Evolutionary conservation across 176 grass and related monocot genomes (phyloP).

Genomic region (Hyparrhenia diplandra): DNA sequence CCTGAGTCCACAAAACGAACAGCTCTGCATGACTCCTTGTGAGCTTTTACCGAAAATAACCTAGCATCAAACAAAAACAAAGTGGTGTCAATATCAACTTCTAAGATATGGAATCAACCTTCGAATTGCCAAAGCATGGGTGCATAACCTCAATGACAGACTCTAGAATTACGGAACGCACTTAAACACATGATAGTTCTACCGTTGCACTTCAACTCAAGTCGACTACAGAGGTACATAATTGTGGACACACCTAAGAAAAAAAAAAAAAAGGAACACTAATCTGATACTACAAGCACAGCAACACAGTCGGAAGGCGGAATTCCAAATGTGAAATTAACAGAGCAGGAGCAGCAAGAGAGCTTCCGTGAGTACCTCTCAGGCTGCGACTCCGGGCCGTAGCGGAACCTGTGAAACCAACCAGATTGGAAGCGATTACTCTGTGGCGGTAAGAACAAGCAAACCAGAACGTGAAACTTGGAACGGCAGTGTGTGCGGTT

Average conservation of each 20-base stretch:
- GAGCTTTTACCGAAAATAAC: too few relatives aligned
- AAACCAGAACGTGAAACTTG: background rate
- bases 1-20: slow-evolving; percentile 77
- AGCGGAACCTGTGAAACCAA: slow-evolving; percentile 51
- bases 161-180: background rate
- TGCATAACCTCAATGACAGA: background rate
- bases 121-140: too few relatives aligned
- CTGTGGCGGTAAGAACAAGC: background rate
- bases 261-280: background rate
- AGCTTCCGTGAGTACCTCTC: slow-evolving; percentile 45
- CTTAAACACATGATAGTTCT: background rate
- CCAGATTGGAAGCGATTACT: background rate
- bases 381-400: slow-evolving; percentile 45
- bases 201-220: background rate
- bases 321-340: background rate
- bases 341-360: background rate
- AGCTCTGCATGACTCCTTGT: slow-evolving; percentile 56
- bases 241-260: background rate
- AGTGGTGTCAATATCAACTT: too few relatives aligned
- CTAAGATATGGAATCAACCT: too few relatives aligned
- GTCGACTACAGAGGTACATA: background rate
- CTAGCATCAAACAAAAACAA: too few relatives aligned
- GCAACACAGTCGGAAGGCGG: background rate
- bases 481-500: background rate
- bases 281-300: background rate